phyloP scores from a whole-genome alignment of 2,329 filamentous ascomycete genomes.

The Claviceps sp. region DNA sequence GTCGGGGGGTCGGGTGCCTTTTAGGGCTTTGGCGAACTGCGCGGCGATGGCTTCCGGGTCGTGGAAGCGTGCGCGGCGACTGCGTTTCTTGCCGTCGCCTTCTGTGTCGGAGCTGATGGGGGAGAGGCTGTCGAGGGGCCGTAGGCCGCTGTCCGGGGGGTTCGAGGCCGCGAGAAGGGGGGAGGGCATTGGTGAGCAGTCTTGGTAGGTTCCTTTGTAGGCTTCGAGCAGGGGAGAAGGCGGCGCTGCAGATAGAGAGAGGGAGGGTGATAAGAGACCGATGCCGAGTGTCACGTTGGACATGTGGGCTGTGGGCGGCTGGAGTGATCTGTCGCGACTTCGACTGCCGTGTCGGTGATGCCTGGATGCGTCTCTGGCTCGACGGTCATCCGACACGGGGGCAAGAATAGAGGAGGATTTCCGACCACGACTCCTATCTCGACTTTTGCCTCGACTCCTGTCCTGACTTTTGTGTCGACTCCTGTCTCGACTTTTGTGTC shows the following conservation, averaged over 20 bases:
- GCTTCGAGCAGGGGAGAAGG: slow-evolving; percentile 80
- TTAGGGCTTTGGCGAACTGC: slow-evolving; percentile 62
- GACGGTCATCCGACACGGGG: slow-evolving; percentile 9
- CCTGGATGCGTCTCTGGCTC: slow-evolving; percentile 12
- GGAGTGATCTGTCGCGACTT: slow-evolving; percentile 30
- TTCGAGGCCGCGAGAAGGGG: slow-evolving; percentile 47
- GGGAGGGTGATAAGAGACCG: slow-evolving; percentile 22
- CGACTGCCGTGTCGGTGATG: slow-evolving; percentile 23
- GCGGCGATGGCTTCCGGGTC: slow-evolving; percentile 70
- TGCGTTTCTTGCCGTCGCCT: slow-evolving; percentile 29
- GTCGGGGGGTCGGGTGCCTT: slow-evolving; percentile 51
- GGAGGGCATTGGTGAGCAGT: slow-evolving; percentile 87
- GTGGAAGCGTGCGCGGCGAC: slow-evolving; percentile 63
- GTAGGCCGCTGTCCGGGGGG: slow-evolving; percentile 34
- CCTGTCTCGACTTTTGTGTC: too few relatives aligned
- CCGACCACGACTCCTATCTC: too few relatives aligned
- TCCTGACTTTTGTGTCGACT: too few relatives aligned
- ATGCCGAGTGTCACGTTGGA: slow-evolving; percentile 38
- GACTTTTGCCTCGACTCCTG: too few relatives aligned
- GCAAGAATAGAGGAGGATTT: slow-evolving; percentile 12
- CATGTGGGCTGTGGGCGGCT: slow-evolving; percentile 36
- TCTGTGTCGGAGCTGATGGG: slow-evolving; percentile 35
- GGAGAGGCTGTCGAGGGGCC: slow-evolving; percentile 35
- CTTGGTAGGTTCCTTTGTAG: slow-evolving; percentile 88
- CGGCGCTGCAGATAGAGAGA: slow-evolving; percentile 46